These are phyloP conservation scores for Colletotrichum musicola DNA, from an alignment of 2,329 filamentous ascomycete species.

Conservation along the genomic window DNA sequence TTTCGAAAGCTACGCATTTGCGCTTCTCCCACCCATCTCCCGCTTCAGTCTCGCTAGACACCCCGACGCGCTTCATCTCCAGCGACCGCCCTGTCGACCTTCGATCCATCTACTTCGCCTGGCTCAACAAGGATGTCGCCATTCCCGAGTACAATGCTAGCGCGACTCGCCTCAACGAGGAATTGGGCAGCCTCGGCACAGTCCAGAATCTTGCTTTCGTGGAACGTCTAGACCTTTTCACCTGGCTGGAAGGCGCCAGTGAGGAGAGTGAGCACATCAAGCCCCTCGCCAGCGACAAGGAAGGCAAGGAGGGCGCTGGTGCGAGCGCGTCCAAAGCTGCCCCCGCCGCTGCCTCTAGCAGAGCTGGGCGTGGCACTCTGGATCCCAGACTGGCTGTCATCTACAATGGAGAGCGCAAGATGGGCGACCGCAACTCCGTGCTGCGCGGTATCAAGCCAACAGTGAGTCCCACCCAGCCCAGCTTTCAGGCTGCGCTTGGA, in stretches of 20 bases:
- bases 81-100: conserved; percentile 81
- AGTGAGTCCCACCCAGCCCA: conserved; percentile 63
- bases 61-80: conserved; percentile 89
- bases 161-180: conserved; percentile 83
- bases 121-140: conserved; percentile 90
- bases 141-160: conserved; percentile 93
- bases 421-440: conserved; percentile 92
- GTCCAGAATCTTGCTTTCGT: conserved; percentile 93
- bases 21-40: conserved; percentile 75
- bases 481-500: not conserved
- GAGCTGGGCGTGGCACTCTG: conserved; percentile 74
- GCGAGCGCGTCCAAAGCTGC: conserved; percentile 53
- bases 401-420: conserved; percentile 89
- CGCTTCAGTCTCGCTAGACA: conserved; percentile 75
- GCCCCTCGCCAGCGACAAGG: conserved; percentile 77
- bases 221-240: conserved; percentile 90
- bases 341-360: conserved; percentile 57
- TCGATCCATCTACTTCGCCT: conserved; percentile 95
- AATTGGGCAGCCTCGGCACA: conserved; percentile 75
- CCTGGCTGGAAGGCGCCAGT: conserved; percentile 90
- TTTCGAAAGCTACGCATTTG: conserved; percentile 83
- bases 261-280: conserved; percentile 95
- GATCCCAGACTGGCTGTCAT: conserved; percentile 89
- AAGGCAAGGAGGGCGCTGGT: conserved; percentile 54
- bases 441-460: conserved; percentile 89